A percentile compares a stretch with the other conserved stretches of the same genome.
phyloP scores from a whole-genome alignment of 192 early-diverging fungal genomes.

The Entomortierella beljakovae region DNA sequence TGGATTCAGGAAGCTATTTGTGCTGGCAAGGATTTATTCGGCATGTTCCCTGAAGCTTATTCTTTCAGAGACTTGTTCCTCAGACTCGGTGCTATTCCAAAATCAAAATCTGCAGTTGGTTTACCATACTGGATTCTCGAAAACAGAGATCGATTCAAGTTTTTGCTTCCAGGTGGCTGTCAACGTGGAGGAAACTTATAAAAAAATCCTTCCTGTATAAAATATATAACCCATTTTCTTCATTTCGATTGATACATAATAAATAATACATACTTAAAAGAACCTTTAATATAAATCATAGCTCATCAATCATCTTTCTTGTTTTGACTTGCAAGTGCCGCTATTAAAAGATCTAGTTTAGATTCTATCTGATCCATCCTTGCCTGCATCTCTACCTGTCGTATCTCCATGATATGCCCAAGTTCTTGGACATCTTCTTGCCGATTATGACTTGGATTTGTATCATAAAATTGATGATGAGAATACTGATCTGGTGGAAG shows the following conservation, averaged over 20 bases:
- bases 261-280: not conserved
- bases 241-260: not conserved
- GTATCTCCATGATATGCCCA: slow-evolving; percentile 15
- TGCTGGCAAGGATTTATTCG: slow-evolving; percentile 73
- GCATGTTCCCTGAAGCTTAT: slow-evolving; percentile 71
- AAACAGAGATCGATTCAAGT: slow-evolving; percentile 40
- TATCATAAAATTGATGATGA: slow-evolving; percentile 7
- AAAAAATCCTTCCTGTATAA: no score
- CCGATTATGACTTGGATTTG: not conserved
- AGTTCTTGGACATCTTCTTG: slow-evolving; percentile 22
- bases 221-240: no score
- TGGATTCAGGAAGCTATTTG: slow-evolving; percentile 67
- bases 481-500: not conserved
- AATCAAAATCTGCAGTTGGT: slow-evolving; percentile 50
- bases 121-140: slow-evolving; percentile 56
- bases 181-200: slow-evolving; percentile 16
- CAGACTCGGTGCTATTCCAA: slow-evolving; percentile 56
- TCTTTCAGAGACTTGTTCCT: slow-evolving; percentile 63
- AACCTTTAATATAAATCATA: not conserved
- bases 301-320: not conserved
- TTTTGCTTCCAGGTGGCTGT: slow-evolving; percentile 57
- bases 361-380: slow-evolving; percentile 38
- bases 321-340: not conserved
- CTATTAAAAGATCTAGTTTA: slow-evolving; percentile 39
- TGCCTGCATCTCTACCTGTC: slow-evolving; percentile 29